Evolutionary conservation across 352 stramenopile species (phyloP), one percentile per base, ranked within the genome.

Genomic region (Phytopythium montanum): DNA sequence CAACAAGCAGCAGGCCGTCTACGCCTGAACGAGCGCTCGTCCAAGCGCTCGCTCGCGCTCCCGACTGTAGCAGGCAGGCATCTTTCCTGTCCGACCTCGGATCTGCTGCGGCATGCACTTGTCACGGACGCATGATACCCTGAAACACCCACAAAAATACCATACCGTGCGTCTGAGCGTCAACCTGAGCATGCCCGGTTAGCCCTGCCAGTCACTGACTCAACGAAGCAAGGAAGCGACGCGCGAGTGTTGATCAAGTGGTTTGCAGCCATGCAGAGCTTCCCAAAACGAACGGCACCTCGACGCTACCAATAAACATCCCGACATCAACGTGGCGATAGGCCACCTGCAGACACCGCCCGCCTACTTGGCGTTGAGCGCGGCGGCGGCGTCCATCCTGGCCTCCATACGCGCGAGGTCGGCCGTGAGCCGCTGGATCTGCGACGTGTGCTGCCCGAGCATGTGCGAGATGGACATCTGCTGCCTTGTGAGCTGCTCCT

Each of bases 1-100:
- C 68, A 75, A 86, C 66, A 89, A 87, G 66, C 84, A 85, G 69
- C 87, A 94, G 84, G 80, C 75, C 41, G 61, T 82, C 33, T 94
- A 94, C 81, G 80, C 85, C 42, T 94, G 92, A 80, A 60, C 36
- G 23, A 33, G 44, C 12, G 21, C 44, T 23, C n/a, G n/a, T n/a
- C 12, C 44, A 21, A 21, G 44, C 5, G 4, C 12, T 31, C 12
- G 23, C 23, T 2, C 44, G n/a, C 42, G 42, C 42, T 49, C 42
- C 21, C 42, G 42, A 21, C 14, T 49, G 42, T 49, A 21, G 29
- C n/a, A 12, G 0, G 21, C 42, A 9, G 9, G n/a, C 39, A n/a
- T 46, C 39, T 6, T 6, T 2, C 39, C 3, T 2, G 9, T 1
- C 19, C 39, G 19, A 1, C 19, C 39, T 21, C 18, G 6, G 9